Evolutionary conservation across 495 filamentous ascomycete species (phyloP).

Genomic region (Aspergillus diversus): DNA sequence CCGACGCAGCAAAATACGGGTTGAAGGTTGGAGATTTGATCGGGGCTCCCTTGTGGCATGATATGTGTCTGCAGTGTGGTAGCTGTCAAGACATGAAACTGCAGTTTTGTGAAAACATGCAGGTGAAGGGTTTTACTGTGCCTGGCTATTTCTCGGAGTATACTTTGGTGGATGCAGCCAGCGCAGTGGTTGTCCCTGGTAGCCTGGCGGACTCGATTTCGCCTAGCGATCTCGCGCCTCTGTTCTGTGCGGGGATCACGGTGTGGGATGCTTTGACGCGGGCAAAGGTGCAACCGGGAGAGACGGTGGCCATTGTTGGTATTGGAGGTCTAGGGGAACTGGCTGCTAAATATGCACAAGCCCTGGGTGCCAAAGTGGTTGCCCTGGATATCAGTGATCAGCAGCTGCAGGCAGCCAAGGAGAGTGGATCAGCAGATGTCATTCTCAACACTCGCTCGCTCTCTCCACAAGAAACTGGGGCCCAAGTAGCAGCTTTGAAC

Average conservation of each 20-base stretch:
- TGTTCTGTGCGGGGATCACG: constrained; percentile 28
- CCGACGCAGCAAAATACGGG: constrained; percentile 17
- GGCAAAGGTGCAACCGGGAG: constrained; percentile 11
- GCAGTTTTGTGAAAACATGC: constrained; percentile 12
- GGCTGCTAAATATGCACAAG: constrained; percentile 22
- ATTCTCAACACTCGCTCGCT: constrained; percentile 15
- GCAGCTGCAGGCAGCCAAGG: constrained; percentile 17
- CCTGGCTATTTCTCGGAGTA: constrained; percentile 27
- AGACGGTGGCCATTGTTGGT: constrained; percentile 24
- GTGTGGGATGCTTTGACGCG: constrained; percentile 28
- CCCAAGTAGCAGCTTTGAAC: neutral
- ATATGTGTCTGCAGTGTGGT: constrained; percentile 20
- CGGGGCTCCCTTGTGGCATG: constrained; percentile 21
- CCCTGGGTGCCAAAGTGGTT: constrained; percentile 22
- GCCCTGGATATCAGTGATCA: constrained; percentile 22
- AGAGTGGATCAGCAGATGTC: constrained; percentile 12
- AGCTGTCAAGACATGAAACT: constrained; percentile 16
- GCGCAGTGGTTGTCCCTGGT: constrained; percentile 12
- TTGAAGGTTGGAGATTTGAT: constrained; percentile 21
- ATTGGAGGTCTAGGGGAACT: constrained; percentile 24
- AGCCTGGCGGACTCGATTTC: neutral
- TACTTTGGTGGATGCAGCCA: constrained; percentile 23
- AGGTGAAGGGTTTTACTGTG: constrained; percentile 17
- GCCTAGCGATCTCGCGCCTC: constrained; percentile 12
- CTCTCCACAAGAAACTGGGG: neutral